These are phyloP conservation scores for Botrytis fragariae DNA, from an alignment of 2,329 filamentous ascomycete species.

Conservation along the genomic window DNA sequence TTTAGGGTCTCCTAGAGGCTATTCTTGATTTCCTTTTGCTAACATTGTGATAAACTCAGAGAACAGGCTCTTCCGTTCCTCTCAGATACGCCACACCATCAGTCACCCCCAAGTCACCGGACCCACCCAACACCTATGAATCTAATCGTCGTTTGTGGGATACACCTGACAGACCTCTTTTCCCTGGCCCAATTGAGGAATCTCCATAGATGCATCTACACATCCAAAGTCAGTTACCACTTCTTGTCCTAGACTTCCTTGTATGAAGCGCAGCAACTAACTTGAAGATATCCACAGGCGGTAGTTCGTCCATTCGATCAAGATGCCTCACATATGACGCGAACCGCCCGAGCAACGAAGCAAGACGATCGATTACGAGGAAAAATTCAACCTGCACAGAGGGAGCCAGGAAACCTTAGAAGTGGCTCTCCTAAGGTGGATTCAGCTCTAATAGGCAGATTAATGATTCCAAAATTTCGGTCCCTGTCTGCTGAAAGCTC, in stretches of 20 bases:
- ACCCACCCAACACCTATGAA: neutral
- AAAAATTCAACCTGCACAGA: neutral
- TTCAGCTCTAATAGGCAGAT: neutral
- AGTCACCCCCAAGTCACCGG: neutral
- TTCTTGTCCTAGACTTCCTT: too few species aligned
- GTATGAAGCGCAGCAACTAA: neutral
- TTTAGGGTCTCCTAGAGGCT: neutral
- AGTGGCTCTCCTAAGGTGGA: neutral
- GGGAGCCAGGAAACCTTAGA: neutral
- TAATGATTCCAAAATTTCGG: neutral
- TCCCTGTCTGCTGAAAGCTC: neutral
- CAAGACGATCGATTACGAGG: neutral
- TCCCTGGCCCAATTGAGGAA: neutral
- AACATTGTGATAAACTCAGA: neutral
- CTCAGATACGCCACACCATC: neutral
- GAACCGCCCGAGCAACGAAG: neutral
- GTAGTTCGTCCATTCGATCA: neutral
- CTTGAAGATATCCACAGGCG: too few species aligned
- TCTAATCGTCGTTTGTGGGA: neutral
- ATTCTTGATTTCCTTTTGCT: neutral
- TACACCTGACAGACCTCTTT: neutral
- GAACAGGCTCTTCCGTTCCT: neutral
- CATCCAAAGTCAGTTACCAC: neutral
- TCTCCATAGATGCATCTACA: neutral
- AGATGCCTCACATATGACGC: rapidly evolving